Evolutionary conservation across 1,284 basidiomycete genomes (phyloP).

Genomic region (Neonothopanus nambi): DNA sequence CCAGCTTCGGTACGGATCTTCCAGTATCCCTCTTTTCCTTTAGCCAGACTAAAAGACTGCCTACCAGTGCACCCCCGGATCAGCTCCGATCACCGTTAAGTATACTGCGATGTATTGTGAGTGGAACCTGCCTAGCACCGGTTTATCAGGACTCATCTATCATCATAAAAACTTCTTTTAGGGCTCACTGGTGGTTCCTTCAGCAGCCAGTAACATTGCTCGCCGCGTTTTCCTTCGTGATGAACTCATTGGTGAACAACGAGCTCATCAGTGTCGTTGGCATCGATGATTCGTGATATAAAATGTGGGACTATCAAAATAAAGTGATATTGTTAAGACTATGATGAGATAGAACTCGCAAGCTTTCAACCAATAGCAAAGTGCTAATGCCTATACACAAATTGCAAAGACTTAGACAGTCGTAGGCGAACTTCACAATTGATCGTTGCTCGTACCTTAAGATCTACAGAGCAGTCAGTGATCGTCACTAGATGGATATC

Average conservation of each 20-base stretch:
- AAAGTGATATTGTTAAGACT: constrained; percentile 20
- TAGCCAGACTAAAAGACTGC: neutral
- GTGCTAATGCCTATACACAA: too few species aligned
- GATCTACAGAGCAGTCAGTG: too few species aligned
- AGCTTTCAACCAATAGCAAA: too few species aligned
- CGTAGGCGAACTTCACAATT: too few species aligned
- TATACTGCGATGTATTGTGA: constrained; percentile 11
- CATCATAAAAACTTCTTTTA: too few species aligned
- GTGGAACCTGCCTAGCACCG: constrained; percentile 21
- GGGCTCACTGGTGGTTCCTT: too few species aligned
- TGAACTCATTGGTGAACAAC: constrained; percentile 8
- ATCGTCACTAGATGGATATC: too few species aligned
- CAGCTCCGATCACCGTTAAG: constrained; percentile 5
- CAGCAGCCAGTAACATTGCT: constrained; percentile 23
- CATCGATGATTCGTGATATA: neutral
- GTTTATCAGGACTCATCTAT: too few species aligned
- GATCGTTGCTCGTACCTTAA: too few species aligned
- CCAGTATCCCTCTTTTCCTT: neutral
- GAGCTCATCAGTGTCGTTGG: constrained; percentile 1
- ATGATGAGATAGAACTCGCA: constrained; percentile 25
- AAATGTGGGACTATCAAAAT: constrained; percentile 12
- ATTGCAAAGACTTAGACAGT: too few species aligned
- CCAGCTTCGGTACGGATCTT: constrained; percentile 1
- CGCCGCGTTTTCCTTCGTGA: constrained; percentile 14
- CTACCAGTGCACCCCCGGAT: constrained; percentile 4